A percentile compares a stretch with the other conserved stretches of the same genome.
Conservation (phyloP, 257 asterid genomes). For the Haberlea rhodopensis region DNA sequence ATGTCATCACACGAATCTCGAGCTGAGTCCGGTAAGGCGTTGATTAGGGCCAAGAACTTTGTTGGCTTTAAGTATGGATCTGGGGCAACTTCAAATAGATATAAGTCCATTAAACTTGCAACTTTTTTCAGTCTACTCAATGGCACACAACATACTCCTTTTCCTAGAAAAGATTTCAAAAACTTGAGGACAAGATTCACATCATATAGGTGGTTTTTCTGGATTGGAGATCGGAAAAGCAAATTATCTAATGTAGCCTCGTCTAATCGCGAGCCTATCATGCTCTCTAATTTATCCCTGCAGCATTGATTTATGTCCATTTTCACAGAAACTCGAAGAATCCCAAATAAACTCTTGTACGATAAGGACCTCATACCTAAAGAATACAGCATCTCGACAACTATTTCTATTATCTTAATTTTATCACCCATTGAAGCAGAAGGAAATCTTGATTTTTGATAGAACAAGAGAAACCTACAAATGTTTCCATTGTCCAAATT, state of each 20-base stretch:
- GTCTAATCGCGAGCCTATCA: conserved; percentile 74
- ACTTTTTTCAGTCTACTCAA: conserved; percentile 61
- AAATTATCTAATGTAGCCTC: conserved; percentile 62
- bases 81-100: conserved; percentile 78
- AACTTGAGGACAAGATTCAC: conserved; percentile 68
- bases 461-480: conserved; percentile 62
- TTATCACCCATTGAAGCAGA: conserved; percentile 39
- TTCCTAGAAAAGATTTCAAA: conserved; percentile 50
- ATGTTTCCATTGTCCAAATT: conserved; percentile 52
- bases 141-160: conserved; percentile 61
- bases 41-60: conserved; percentile 57
- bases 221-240: conserved; percentile 60
- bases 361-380: conserved; percentile 52
- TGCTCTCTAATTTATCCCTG: conserved; percentile 47
- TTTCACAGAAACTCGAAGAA: conserved; percentile 45
- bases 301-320: conserved; percentile 39
- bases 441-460: conserved; percentile 58
- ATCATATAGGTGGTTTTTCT: conserved; percentile 56
- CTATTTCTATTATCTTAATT: conserved; percentile 41
- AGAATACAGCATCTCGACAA: conserved; percentile 53
- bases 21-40: conserved; percentile 64
- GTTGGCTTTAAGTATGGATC: conserved; percentile 66
- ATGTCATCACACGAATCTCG: conserved; percentile 62
- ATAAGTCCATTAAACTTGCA: conserved; percentile 55
- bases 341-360: conserved; percentile 59